phyloP scores from a whole-genome alignment of 176 grass and related monocot species.

The Oryza rufipogon region DNA sequence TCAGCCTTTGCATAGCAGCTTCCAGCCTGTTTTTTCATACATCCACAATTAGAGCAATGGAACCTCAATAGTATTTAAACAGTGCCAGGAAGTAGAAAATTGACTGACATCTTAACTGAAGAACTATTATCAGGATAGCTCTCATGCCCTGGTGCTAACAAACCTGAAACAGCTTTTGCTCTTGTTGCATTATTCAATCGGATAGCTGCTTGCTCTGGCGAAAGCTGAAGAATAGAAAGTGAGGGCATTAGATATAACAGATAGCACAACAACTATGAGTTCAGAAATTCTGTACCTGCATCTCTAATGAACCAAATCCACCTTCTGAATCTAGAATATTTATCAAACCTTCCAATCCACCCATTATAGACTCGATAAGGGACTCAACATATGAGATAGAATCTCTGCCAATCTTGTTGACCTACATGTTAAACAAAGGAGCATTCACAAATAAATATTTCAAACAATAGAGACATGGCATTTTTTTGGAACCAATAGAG shows the following conservation, averaged over 20 bases:
- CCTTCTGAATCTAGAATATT: constrained; percentile 99
- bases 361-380: constrained; percentile 98
- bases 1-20: constrained; percentile 96
- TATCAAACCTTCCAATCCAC: constrained; percentile 96
- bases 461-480: neutral
- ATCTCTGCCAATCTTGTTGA: constrained; percentile 93
- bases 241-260: constrained; percentile 13
- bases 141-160: constrained; percentile 85
- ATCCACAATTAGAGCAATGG: constrained; percentile 35
- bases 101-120: constrained; percentile 94
- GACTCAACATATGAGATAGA: constrained; percentile 95
- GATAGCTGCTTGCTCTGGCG: constrained; percentile 95
- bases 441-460: constrained; percentile 35
- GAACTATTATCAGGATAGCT: constrained; percentile 94
- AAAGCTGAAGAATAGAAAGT: constrained; percentile 63
- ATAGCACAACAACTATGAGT: constrained; percentile 24
- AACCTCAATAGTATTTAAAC: constrained; percentile 27
- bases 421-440: constrained; percentile 47
- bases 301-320: constrained; percentile 97
- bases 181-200: constrained; percentile 77
- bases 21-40: constrained; percentile 86
- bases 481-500: neutral
- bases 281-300: constrained; percentile 76
- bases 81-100: constrained; percentile 26
- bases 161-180: constrained; percentile 68